Evolutionary conservation across 176 grass and related monocot genomes (phyloP), one percentile per base, ranked within the genome.

Genomic region (Carex scoparia): DNA sequence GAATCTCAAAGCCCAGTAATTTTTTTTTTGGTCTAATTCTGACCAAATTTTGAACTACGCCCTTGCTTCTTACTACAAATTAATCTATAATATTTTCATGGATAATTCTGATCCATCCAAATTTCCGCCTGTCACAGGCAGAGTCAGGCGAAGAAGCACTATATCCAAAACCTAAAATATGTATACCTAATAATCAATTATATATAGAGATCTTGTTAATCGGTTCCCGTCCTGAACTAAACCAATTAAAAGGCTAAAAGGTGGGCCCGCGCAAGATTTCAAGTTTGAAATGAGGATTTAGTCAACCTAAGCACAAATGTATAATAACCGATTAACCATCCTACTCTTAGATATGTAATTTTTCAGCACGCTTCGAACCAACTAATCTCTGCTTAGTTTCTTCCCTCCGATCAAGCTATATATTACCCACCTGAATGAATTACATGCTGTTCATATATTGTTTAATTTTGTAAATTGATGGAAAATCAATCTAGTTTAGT

Each of bases 201-300:
- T 46, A 46, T 73, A 49, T 12, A 73, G 69, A 74, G 70, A 74
- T 74, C 18, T 74, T 35, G 51, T 32, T 1, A 23, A 77, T 55
- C 73, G 54, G 19, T 30, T n/a, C 3, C n/a, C 10, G 1, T 23
- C 23, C 1, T 69, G 23, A 77, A 58, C 28, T 32, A 79, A 79
- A 79, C 14, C 74, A 58, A 79, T 58, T 12, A 79, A 1, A 57
- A 79, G 30, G 48, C 28, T 8, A 32, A 31, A 46, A 31, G 0
- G 13, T 33, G 53, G 40, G 2, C 28, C 70, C 44, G 53, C 44
- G 1, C 28, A 79, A 79, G 27, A 9, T 23, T 79, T 72, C 35
- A 6, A 57, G 18, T 51, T 79, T 79, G 53, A 58, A 79, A 37
- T 57, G 30, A 16, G 74, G 74, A 79, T 79, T 79, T 79, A 79